These are phyloP conservation scores for Musa balbisiana DNA, from an alignment of 202 grass and related monocot genomes.

Conservation along the genomic window DNA sequence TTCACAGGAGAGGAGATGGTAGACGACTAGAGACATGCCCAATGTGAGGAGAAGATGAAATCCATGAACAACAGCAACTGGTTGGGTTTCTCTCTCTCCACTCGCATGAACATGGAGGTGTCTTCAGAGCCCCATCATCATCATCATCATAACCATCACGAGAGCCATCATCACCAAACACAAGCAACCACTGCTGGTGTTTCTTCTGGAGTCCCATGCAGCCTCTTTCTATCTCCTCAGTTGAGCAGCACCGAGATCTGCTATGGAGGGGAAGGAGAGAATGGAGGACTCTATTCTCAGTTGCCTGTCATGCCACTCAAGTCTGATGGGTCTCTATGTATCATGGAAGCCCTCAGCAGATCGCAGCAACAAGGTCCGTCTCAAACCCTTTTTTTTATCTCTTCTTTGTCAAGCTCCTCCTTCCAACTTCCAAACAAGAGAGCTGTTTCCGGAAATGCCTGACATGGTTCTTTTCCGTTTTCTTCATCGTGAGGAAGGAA, in stretches of 20 bases:
- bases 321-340: constrained; percentile 74
- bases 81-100: constrained; percentile 86
- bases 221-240: constrained; percentile 54
- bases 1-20: too few relatives aligned
- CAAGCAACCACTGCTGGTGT: constrained; percentile 10
- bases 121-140: constrained; percentile 22
- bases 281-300: constrained; percentile 50
- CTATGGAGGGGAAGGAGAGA: constrained; percentile 48
- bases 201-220: constrained; percentile 36
- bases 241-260: constrained; percentile 33
- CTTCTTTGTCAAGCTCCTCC: background rate
- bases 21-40: too few relatives aligned
- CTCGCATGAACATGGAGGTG: constrained; percentile 51
- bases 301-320: constrained; percentile 51
- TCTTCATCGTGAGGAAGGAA: constrained; percentile 32
- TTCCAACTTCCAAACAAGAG: constrained; percentile 1
- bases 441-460: background rate
- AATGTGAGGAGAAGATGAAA: constrained; percentile 23
- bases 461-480: constrained; percentile 7
- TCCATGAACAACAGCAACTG: constrained; percentile 62
- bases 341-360: constrained; percentile 51
- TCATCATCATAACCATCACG: constrained; percentile 1
- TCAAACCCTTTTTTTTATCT: background rate
- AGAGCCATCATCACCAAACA: constrained; percentile 4
- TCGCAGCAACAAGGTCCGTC: constrained; percentile 31